Evolutionary conservation across 306 rosid species (phyloP).

Genomic region (Cajanus cajan): DNA sequence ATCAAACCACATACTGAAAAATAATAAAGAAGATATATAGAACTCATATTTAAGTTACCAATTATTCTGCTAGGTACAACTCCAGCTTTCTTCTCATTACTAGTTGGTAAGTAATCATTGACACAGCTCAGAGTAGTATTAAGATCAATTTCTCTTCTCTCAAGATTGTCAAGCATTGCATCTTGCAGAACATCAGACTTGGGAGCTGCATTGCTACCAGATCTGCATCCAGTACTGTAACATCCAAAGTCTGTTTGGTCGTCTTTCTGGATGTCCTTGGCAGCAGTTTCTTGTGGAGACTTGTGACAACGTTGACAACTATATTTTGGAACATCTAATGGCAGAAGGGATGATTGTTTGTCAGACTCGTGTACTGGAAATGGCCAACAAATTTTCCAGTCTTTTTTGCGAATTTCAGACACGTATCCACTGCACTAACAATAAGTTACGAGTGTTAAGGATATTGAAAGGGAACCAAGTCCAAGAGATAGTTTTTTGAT

Average conservation of each 20-base stretch:
- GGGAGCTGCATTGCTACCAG: slow-evolving; percentile 41
- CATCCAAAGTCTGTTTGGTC: slow-evolving; percentile 26
- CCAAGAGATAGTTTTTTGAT: slow-evolving; percentile 14
- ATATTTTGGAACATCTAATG: slow-evolving; percentile 58
- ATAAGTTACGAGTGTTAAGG: slow-evolving; percentile 25
- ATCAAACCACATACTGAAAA: slow-evolving; percentile 25
- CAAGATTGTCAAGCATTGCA: slow-evolving; percentile 40
- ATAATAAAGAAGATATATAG: slow-evolving; percentile 24
- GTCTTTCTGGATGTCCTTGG: slow-evolving; percentile 38
- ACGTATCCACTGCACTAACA: slow-evolving; percentile 77
- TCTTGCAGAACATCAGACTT: slow-evolving; percentile 44
- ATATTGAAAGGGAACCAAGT: slow-evolving; percentile 20
- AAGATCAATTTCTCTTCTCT: slow-evolving; percentile 51
- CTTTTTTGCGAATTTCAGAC: slow-evolving; percentile 71
- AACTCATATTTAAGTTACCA: slow-evolving; percentile 51
- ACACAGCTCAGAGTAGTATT: slow-evolving; percentile 37
- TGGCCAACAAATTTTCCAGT: slow-evolving; percentile 89
- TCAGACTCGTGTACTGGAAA: slow-evolving; percentile 58
- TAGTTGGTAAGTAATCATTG: slow-evolving; percentile 35
- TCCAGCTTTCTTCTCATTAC: slow-evolving; percentile 47
- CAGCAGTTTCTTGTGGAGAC: slow-evolving; percentile 42
- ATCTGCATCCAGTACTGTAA: slow-evolving; percentile 32
- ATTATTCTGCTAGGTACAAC: slow-evolving; percentile 30
- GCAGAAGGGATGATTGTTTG: slow-evolving; percentile 55
- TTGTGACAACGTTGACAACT: slow-evolving; percentile 55